Conservation (phyloP, 805 yeast genomes). For the Ogataea trehalophila region DNA sequence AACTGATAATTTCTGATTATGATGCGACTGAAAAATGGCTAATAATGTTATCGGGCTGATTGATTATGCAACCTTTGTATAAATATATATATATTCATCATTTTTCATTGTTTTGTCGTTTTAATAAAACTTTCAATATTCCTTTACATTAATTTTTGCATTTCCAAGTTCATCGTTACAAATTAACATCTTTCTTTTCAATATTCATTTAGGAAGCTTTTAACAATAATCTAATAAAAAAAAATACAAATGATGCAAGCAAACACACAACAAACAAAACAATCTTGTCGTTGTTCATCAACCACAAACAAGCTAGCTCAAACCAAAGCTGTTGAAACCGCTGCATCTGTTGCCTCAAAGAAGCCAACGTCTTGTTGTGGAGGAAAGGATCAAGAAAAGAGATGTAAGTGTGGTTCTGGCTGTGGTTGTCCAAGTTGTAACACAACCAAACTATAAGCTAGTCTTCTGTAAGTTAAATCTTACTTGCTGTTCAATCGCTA, state of each 20-base stretch:
- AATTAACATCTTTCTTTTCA: too few relatives aligned
- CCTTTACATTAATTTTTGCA: too few relatives aligned
- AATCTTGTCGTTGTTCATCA: constrained; percentile 24
- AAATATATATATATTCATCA: neutral
- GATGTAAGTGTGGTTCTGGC: constrained; percentile 33
- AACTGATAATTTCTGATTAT: too few relatives aligned
- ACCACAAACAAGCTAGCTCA: neutral
- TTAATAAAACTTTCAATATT: neutral
- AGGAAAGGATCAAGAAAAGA: constrained; percentile 13
- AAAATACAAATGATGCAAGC: too few relatives aligned
- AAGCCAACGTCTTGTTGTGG: constrained; percentile 22
- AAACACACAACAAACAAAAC: constrained; percentile 1
- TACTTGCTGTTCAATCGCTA: neutral
- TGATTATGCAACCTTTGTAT: too few relatives aligned
- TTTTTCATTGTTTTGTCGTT: neutral
- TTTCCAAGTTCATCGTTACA: too few relatives aligned
- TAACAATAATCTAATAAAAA: too few relatives aligned
- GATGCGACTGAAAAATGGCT: too few relatives aligned
- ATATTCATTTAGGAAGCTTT: too few relatives aligned
- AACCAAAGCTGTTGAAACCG: neutral
- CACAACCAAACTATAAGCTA: constrained; percentile 29
- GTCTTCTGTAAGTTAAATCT: neutral
- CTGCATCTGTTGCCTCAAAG: neutral
- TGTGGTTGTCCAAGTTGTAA: constrained; percentile 33
- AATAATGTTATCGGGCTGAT: too few relatives aligned